Evolutionary conservation across 2,329 filamentous ascomycete genomes (phyloP).

Genomic region (Niveomyces coronatus): DNA sequence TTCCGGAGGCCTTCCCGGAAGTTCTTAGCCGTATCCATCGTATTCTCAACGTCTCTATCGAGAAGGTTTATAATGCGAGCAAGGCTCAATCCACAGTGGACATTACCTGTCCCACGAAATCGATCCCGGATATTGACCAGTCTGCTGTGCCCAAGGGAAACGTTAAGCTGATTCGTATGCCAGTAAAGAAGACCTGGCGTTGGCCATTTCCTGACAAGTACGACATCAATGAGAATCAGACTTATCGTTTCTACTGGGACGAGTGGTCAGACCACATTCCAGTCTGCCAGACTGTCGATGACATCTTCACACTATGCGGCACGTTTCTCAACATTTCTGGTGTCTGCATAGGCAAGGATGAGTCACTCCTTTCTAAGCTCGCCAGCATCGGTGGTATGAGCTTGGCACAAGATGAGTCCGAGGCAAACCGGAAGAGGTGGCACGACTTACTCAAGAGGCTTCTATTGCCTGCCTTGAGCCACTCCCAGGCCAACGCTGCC

Average conservation of each 20-base stretch:
- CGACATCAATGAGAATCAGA: slow-evolving; percentile 64
- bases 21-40: slow-evolving; percentile 73
- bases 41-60: slow-evolving; percentile 71
- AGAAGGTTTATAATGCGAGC: slow-evolving; percentile 53
- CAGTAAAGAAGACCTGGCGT: slow-evolving; percentile 57
- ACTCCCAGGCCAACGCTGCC: slow-evolving; percentile 75
- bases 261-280: slow-evolving; percentile 94
- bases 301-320: slow-evolving; percentile 77
- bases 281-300: slow-evolving; percentile 79
- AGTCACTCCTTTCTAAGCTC: slow-evolving; percentile 67
- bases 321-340: slow-evolving; percentile 80
- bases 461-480: slow-evolving; percentile 78
- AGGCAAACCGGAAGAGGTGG: slow-evolving; percentile 68
- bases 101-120: slow-evolving; percentile 32
- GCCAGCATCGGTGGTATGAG: slow-evolving; percentile 76
- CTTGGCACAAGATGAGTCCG: slow-evolving; percentile 57
- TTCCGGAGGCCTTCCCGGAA: slow-evolving; percentile 75
- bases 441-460: slow-evolving; percentile 72
- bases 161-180: slow-evolving; percentile 49
- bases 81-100: slow-evolving; percentile 23
- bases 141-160: slow-evolving; percentile 57
- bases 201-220: slow-evolving; percentile 78
- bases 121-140: slow-evolving; percentile 47
- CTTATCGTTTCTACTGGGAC: slow-evolving; percentile 93
- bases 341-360: slow-evolving; percentile 79